Evolutionary conservation across 2,329 filamentous ascomycete species (phyloP).

Genomic region (Xenoacremonium recifei): DNA sequence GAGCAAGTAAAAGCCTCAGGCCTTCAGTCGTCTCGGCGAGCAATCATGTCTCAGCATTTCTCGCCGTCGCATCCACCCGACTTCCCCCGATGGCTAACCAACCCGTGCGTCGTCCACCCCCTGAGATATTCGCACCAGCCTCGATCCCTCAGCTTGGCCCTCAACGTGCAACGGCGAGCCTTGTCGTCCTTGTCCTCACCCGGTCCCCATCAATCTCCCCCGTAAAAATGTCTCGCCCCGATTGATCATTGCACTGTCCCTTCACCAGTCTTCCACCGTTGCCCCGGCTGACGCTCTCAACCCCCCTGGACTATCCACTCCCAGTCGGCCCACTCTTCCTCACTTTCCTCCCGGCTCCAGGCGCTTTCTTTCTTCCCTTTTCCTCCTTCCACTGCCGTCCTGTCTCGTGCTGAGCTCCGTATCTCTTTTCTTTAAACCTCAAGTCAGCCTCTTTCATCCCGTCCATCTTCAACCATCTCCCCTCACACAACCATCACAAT

Average conservation of each 20-base stretch:
- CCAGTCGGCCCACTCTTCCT: conserved; percentile 37
- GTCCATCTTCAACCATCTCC: conserved; percentile 31
- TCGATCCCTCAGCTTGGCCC: conserved; percentile 4
- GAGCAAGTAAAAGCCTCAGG: conserved; percentile 35
- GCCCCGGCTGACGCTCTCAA: conserved; percentile 35
- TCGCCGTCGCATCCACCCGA: conserved; percentile 31
- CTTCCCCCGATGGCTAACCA: conserved; percentile 33
- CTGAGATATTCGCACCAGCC: conserved; percentile 28
- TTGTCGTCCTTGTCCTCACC: conserved; percentile 18
- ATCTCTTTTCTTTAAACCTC: conserved; percentile 34
- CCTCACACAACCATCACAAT: conserved; percentile 64
- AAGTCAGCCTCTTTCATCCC: conserved; percentile 28
- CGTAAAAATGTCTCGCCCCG: conserved; percentile 31
- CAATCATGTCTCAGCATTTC: conserved; percentile 29
- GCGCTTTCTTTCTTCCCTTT: conserved; percentile 40
- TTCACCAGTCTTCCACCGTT: conserved; percentile 29
- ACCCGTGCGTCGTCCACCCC: conserved; percentile 24
- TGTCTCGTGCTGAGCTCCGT: conserved; percentile 33
- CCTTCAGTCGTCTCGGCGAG: conserved; percentile 24
- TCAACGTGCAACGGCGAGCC: conserved; percentile 6
- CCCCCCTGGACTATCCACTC: conserved; percentile 29
- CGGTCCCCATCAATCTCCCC: conserved; percentile 12
- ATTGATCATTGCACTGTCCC: conserved; percentile 23
- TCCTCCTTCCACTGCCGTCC: conserved; percentile 36
- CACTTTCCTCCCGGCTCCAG: conserved; percentile 35